Evolutionary conservation across 805 yeast species (phyloP), one percentile per base, ranked within the genome.

Genomic region (Cyberlindnera euphorbiiphila): DNA sequence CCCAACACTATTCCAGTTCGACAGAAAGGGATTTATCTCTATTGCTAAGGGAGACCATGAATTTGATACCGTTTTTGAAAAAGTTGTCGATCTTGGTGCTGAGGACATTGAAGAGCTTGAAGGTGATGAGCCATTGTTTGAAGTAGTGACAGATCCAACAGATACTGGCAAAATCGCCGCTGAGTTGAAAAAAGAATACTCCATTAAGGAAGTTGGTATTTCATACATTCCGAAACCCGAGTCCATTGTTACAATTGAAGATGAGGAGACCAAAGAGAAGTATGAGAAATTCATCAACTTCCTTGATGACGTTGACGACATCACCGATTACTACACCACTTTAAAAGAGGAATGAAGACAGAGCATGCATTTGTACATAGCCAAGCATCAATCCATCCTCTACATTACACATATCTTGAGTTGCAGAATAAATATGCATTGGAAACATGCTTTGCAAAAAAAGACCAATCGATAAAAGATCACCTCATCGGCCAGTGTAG

Each of bases 281-380:
- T 71, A 76, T 50, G 71, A 71, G 12, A 83, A 77, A 52, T 75
- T 88, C 24, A 58, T 81, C 23, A 64, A 59, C 16, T 67, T 69
- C 32, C 65, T 91, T 31, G 94, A 86, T 37, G 86, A 80, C 23
- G 64, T 87, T n/a, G 87, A 82, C 34, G 98, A 93, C 50, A 85
- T 91, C 15, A 78, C 86, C 6, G 86, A 77, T 45, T 77, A 85
- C 42, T 85, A 85, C 62, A 73, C 85, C 21, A 91, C 87, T 56
- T 65, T 76, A 48, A 70, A 65, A 42, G 38, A 34, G 32, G 72
- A 68, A 25, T 29, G 14, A 25, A n/a, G n/a, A n/a, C n/a, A n/a
- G n/a, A n/a, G n/a, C n/a, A n/a, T n/a, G n/a, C n/a, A n/a, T n/a
- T n/a, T n/a, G n/a, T n/a, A n/a, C n/a, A n/a, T n/a, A n/a, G n/a